Conservation (phyloP, 179 eudicot species). For the Carnegiea gigantea region DNA sequence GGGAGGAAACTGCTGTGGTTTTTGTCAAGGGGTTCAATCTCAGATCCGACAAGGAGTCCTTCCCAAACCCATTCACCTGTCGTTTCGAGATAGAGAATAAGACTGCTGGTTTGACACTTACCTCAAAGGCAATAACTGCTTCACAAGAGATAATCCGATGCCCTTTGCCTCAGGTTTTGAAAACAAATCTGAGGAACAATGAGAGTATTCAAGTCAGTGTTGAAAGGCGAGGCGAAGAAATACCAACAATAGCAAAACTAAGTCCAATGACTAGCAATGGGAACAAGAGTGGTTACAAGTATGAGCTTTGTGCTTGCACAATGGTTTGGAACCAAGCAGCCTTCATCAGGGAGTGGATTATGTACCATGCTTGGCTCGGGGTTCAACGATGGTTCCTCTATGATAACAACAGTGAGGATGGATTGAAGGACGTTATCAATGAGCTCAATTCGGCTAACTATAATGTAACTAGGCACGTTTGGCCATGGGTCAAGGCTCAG, state of each 20-base stretch:
- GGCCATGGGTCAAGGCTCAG: constrained; percentile 98
- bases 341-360: constrained; percentile 74
- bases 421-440: constrained; percentile 41
- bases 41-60: constrained; percentile 59
- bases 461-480: constrained; percentile 67
- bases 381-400: constrained; percentile 85
- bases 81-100: constrained; percentile 41
- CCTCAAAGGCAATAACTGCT: constrained; percentile 57
- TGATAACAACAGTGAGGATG: constrained; percentile 86
- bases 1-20: constrained; percentile 51
- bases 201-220: constrained; percentile 50
- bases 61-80: constrained; percentile 62
- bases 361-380: constrained; percentile 86
- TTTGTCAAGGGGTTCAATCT: constrained; percentile 85
- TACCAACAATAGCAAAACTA: constrained; percentile 79
- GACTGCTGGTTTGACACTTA: constrained; percentile 24
- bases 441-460: constrained; percentile 56
- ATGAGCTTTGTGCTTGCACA: constrained; percentile 83
- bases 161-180: constrained; percentile 46
- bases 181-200: constrained; percentile 35
- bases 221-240: constrained; percentile 38
- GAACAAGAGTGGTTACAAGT: constrained; percentile 27
- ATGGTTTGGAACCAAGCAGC: constrained; percentile 97
- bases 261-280: constrained; percentile 7
- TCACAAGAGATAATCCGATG: constrained; percentile 92